A percentile compares a stretch with the other conserved stretches of the same genome.
These are phyloP conservation scores for Calonectria honghensis DNA, from an alignment of 2,329 filamentous ascomycete genomes.

Conservation along the genomic window DNA sequence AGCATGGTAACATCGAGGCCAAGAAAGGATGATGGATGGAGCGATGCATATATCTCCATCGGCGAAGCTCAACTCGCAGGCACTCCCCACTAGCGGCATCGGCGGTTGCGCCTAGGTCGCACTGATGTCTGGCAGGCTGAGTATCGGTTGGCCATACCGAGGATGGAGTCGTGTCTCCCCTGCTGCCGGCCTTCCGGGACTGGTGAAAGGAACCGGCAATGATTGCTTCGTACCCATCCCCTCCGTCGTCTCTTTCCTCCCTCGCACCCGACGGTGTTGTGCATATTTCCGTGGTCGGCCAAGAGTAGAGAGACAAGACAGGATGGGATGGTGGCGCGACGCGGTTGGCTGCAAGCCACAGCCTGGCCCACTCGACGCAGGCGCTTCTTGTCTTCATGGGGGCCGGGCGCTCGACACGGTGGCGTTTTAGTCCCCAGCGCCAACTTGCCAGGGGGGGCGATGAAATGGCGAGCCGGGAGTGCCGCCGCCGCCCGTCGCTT, in stretches of 20 bases:
- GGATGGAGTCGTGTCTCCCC: conserved; percentile 18
- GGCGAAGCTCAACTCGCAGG: conserved; percentile 17
- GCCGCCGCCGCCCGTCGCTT: conserved; percentile 39
- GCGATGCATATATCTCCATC: conserved; percentile 35
- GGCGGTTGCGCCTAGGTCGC: conserved; percentile 35
- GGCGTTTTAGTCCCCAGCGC: conserved; percentile 43
- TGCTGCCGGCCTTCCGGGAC: conserved; percentile 34
- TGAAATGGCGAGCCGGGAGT: conserved; percentile 34
- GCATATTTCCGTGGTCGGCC: conserved; percentile 18
- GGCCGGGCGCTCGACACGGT: conserved; percentile 27
- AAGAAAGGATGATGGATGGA: conserved; percentile 28
- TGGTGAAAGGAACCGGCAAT: conserved; percentile 25
- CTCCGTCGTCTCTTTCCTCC: conserved; percentile 24
- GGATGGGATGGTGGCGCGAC: conserved; percentile 25
- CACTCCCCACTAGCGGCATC: conserved; percentile 32
- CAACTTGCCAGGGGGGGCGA: conserved; percentile 19
- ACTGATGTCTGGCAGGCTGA: conserved; percentile 16
- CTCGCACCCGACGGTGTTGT: conserved; percentile 12
- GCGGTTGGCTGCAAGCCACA: conserved; percentile 40
- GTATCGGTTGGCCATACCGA: conserved; percentile 12
- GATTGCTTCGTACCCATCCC: conserved; percentile 4
- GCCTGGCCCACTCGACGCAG: conserved; percentile 32
- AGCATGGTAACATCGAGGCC: conserved; percentile 3
- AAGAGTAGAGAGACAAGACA: conserved; percentile 19
- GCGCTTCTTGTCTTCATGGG: conserved; percentile 31